Percentiles rank a stretch among this genome's conserved stretches.
Evolutionary conservation across 2,329 filamentous ascomycete genomes (phyloP).

Genomic region (Ramularia endophylla): DNA sequence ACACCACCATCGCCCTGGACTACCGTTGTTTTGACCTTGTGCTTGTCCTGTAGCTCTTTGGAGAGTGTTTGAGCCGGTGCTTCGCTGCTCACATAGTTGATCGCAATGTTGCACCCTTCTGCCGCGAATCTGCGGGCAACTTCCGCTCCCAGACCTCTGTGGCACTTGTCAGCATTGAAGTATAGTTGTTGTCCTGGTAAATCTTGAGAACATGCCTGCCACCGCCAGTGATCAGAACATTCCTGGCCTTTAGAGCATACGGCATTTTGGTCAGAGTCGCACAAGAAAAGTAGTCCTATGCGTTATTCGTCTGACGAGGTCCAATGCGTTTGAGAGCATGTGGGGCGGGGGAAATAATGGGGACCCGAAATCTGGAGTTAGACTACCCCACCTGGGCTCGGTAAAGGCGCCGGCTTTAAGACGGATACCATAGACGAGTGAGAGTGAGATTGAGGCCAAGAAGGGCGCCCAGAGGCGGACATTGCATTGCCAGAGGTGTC

Average conservation of each 20-base stretch:
- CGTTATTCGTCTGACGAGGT: too few relatives aligned
- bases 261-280: conserved; percentile 46
- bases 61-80: conserved; percentile 56
- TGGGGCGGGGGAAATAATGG: too few relatives aligned
- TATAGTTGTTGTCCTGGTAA: conserved; percentile 5
- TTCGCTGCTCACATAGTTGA: conserved; percentile 65
- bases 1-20: conserved; percentile 63
- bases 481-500: too few relatives aligned
- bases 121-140: conserved; percentile 61
- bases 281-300: too few relatives aligned
- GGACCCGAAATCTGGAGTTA: too few relatives aligned
- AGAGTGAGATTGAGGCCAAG: too few relatives aligned
- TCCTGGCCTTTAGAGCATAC: conserved; percentile 55
- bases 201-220: conserved; percentile 47
- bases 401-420: too few relatives aligned
- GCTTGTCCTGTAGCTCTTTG: conserved; percentile 47
- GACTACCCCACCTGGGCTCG: too few relatives aligned
- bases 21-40: conserved; percentile 47
- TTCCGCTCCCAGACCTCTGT: conserved; percentile 65
- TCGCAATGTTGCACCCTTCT: conserved; percentile 61
- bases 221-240: conserved; percentile 59
- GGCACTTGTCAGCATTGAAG: conserved; percentile 15
- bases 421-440: too few relatives aligned
- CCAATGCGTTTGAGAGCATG: too few relatives aligned
- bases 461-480: too few relatives aligned